Evolutionary conservation across 495 filamentous ascomycete species (phyloP).

Genomic region (Ramalina intermedia): DNA sequence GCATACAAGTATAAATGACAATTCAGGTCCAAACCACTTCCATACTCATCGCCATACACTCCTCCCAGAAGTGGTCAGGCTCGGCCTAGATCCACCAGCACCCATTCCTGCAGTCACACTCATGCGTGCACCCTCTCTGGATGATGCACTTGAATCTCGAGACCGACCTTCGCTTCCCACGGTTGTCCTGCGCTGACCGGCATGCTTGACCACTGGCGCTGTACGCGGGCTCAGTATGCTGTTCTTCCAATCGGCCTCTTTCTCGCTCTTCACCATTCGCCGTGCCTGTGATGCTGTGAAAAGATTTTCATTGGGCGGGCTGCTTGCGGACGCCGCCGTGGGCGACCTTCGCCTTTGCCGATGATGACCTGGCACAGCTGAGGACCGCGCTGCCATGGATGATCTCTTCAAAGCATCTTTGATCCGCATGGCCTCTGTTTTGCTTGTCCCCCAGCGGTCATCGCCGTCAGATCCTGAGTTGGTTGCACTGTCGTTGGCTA

Average conservation of each 20-base stretch:
- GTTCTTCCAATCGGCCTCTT: slow-evolving; percentile 37
- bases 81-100: slow-evolving; percentile 9
- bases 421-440: slow-evolving; percentile 44
- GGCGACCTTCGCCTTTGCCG: slow-evolving; percentile 51
- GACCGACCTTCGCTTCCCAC: slow-evolving; percentile 33
- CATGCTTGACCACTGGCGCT: slow-evolving; percentile 49
- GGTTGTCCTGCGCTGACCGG: slow-evolving; percentile 33
- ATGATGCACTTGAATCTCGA: slow-evolving; percentile 27
- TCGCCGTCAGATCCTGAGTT: slow-evolving; percentile 24
- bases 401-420: slow-evolving; percentile 46
- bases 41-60: slow-evolving; percentile 14
- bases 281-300: slow-evolving; percentile 58
- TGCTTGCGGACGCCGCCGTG: slow-evolving; percentile 34
- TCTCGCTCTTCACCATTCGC: slow-evolving; percentile 54
- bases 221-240: slow-evolving; percentile 52
- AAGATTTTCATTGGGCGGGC: slow-evolving; percentile 45
- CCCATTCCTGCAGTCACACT: slow-evolving; percentile 20
- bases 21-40: background rate
- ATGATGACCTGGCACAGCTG: slow-evolving; percentile 24
- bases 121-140: slow-evolving; percentile 31
- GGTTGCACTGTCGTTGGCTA: slow-evolving; percentile 33
- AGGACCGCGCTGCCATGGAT: slow-evolving; percentile 23
- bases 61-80: slow-evolving; percentile 13
- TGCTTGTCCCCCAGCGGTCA: slow-evolving; percentile 26
- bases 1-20: background rate